Percentiles rank a stretch among this genome's conserved stretches.
These are phyloP conservation scores for Linum trigynum DNA, from an alignment of 345 rosid genomes.

Conservation along the genomic window DNA sequence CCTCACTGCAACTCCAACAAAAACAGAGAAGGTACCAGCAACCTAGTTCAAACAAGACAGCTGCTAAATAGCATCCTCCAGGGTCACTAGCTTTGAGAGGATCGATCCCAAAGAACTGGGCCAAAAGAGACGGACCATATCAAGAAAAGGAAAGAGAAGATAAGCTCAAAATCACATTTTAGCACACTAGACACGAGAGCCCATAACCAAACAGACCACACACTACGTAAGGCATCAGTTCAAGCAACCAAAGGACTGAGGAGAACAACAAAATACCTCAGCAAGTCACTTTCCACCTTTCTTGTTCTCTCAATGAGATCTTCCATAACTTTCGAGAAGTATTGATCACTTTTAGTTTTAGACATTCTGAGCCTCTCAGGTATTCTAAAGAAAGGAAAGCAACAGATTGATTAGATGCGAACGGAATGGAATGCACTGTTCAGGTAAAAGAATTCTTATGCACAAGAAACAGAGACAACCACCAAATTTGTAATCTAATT, in stretches of 20 bases:
- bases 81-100: background rate
- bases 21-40: too few relatives aligned
- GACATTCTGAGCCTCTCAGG: conserved; percentile 33
- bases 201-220: background rate
- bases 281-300: conserved; percentile 50
- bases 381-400: conserved; percentile 21
- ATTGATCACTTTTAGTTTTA: conserved; percentile 37
- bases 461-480: too few relatives aligned
- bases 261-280: conserved; percentile 33
- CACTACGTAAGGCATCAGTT: too few relatives aligned
- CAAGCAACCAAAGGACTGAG: background rate
- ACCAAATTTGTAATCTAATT: background rate
- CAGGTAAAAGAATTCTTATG: too few relatives aligned
- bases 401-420: background rate
- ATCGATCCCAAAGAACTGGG: too few relatives aligned
- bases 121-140: background rate
- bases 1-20: too few relatives aligned
- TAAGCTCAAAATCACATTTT: background rate
- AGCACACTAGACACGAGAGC: background rate
- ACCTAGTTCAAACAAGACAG: background rate
- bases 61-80: background rate
- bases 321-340: conserved; percentile 54
- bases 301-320: conserved; percentile 41
- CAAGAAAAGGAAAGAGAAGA: background rate
- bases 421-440: background rate